These are phyloP conservation scores for Penicillium malachiteum DNA, from an alignment of 495 filamentous ascomycete species.

Conservation along the genomic window DNA sequence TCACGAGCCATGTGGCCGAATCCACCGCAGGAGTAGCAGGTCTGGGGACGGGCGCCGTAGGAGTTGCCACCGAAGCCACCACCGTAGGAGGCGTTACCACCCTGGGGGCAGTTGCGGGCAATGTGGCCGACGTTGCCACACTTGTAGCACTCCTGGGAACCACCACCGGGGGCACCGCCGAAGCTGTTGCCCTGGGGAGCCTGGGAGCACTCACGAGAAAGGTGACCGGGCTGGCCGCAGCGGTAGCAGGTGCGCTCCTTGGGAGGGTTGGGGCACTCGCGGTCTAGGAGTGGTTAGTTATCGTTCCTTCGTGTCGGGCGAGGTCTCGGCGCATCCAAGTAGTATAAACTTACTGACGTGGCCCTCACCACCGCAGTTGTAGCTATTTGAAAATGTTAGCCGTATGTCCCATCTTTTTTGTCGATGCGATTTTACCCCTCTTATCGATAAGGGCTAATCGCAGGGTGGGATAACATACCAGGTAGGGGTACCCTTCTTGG, in stretches of 20 bases:
- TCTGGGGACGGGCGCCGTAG: slow-evolving; percentile 62
- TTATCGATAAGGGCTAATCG: not conserved
- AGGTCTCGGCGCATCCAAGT: too few species aligned
- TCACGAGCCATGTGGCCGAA: slow-evolving; percentile 96
- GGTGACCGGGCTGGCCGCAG: slow-evolving; percentile 83
- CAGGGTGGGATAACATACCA: slow-evolving; percentile 56
- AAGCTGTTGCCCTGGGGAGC: slow-evolving; percentile 49
- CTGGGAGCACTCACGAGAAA: slow-evolving; percentile 87
- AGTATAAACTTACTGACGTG: slow-evolving; percentile 72
- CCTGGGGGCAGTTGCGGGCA: slow-evolving; percentile 88
- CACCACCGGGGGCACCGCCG: slow-evolving; percentile 41
- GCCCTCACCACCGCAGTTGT: slow-evolving; percentile 83
- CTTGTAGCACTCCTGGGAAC: slow-evolving; percentile 91
- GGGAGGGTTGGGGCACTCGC: slow-evolving; percentile 83
- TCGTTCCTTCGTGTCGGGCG: slow-evolving; percentile 12
- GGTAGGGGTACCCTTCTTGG: slow-evolving; percentile 86
- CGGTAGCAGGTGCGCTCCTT: slow-evolving; percentile 98
- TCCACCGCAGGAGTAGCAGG: slow-evolving; percentile 96
- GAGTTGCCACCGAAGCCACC: slow-evolving; percentile 37
- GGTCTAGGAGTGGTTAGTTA: slow-evolving; percentile 48
- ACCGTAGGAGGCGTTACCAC: slow-evolving; percentile 46
- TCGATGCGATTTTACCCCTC: not conserved
- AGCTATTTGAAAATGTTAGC: slow-evolving; percentile 44
- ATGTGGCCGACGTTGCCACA: slow-evolving; percentile 97
- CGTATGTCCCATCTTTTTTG: too few species aligned